Base-by-base conservation (phyloP, 768 basidiomycete species). In the Hirschioporus abietinus region DNA sequence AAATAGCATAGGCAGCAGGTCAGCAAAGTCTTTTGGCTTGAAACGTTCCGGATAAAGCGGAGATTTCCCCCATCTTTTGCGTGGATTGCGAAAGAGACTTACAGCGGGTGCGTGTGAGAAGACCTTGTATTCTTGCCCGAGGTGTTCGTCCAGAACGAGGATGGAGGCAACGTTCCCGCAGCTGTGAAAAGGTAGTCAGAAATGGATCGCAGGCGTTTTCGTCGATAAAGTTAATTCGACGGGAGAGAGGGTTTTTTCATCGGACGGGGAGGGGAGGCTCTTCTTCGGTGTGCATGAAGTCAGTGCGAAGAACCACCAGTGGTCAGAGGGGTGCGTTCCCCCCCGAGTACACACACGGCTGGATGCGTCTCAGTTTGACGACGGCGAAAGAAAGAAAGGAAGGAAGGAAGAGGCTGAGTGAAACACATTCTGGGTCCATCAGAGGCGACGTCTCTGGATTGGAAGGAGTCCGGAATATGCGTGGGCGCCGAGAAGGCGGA, bases 101-200 rank as follows among this genome's bases (percentile, higher is more conserved):
- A 93, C 92, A 76, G 92, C 83, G 0, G 93, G 88, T 7, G 96
- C 96, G 72, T 94, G 92, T 58, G 87, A 83, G 77, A 99, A 99
- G 20, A 96, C 95, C 74, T 96, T 96, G 79, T 98, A 99, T 76
- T 95, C 93, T 75, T 97, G 95, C 27, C 87, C 87, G 34, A 99
- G 84, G 71, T 95, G 84, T 71, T 98, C 97, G 76, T 99, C 95
- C 64, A 99, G 82, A 75, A 96, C 91, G 20, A 99, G 82, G 72
- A 99, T 95, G 30, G 93, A 95, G 35, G 96, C 95, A 25, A 96
- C 92, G 76, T 98, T 97, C 20, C 96, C 96, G 75, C 96, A 98
- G 69, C 95, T 95, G 70, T 66, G 59, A 62, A 30, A 58, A 66
- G 66, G 35, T 63, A 63, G 68, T 65, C 20, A 23, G 34, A 18